phyloP scores from a whole-genome alignment of 2,329 filamentous ascomycete species.

The Trichophyton rubrum region DNA sequence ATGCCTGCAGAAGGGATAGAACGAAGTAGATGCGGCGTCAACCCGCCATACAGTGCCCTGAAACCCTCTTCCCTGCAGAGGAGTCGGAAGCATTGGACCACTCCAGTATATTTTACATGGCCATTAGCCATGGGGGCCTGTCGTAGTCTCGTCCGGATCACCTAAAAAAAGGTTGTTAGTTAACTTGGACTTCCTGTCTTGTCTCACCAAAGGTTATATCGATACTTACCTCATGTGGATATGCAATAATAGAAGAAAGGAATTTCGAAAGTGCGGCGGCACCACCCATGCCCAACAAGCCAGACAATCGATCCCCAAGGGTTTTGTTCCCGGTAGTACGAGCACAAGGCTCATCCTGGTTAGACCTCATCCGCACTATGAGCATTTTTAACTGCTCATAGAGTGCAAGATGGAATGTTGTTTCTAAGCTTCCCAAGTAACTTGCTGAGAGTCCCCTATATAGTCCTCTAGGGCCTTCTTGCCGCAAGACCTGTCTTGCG shows the following conservation, averaged over 20 bases:
- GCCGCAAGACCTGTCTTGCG: conserved; percentile 62
- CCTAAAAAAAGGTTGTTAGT: conserved; percentile 19
- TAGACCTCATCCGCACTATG: conserved; percentile 51
- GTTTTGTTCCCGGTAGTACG: neutral
- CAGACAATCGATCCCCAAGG: neutral
- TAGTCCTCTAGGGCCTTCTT: conserved; percentile 67
- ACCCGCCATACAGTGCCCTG: conserved; percentile 71
- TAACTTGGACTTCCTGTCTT: neutral
- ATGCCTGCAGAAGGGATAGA: conserved; percentile 88
- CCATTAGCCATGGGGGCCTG: conserved; percentile 71
- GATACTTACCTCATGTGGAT: conserved; percentile 66
- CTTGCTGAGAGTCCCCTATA: conserved; percentile 86
- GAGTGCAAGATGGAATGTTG: conserved; percentile 81
- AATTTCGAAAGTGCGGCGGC: conserved; percentile 70
- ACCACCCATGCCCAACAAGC: conserved; percentile 28
- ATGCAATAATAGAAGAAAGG: conserved; percentile 69
- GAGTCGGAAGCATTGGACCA: conserved; percentile 75
- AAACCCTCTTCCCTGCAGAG: conserved; percentile 83
- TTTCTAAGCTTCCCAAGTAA: conserved; percentile 81
- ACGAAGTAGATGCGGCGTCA: conserved; percentile 80
- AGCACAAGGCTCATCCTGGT: conserved; percentile 40
- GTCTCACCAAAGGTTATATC: neutral
- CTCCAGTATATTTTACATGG: conserved; percentile 69
- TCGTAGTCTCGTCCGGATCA: conserved; percentile 64
- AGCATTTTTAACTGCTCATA: conserved; percentile 81